Base-by-base conservation (phyloP, 768 basidiomycete species). In the Chlorophyllum brunneum region DNA sequence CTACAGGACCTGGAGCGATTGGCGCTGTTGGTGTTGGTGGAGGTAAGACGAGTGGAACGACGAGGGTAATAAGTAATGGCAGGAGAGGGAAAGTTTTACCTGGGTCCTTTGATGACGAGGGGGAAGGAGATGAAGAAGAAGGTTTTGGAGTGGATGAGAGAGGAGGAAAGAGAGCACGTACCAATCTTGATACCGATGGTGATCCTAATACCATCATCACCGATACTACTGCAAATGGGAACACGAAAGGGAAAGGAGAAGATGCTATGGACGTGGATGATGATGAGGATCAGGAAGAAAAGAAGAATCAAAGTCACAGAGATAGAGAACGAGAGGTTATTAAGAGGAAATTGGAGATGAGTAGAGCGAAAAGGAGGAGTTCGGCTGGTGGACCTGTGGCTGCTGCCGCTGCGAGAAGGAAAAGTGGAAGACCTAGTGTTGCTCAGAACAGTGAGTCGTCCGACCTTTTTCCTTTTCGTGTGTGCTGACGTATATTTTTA, bases 321-420 rank as follows among this genome's bases (percentile, higher is more conserved):
- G 75, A 82, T 55, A 70, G 70, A 69, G 77, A 81, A 58, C 70
- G 67, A 41, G 82, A 86, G 39, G 81, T 77, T 0, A 77, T 86
- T 40, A 77, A 78, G 56, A 76, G 80, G 59, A 83, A 79, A 66
- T 67, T 90, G 5, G 85, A 89, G 51, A 69, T 74, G 13, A 86
- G 78, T 62, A 83, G 80, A 55, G 85, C 86, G 9, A 76, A 78
- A 62, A 73, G 88, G 58, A 74, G 86, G 60, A 90, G 88, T 58
- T 89, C 86, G 56, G 76, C 74, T 58, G 83, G 76, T 3, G 65
- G 65, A 47, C 69, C 65, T 26, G 48, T 44, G 16, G 76, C 75
- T 58, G 83, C 77, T 5, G 65, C 66, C 47, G 69, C 66, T 15
- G 51, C 63, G n/a, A 62, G 58, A 45, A 63, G 75, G n/a, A 65